phyloP scores from a whole-genome alignment of 23 red algal species.

The Gracilaria caudata region DNA sequence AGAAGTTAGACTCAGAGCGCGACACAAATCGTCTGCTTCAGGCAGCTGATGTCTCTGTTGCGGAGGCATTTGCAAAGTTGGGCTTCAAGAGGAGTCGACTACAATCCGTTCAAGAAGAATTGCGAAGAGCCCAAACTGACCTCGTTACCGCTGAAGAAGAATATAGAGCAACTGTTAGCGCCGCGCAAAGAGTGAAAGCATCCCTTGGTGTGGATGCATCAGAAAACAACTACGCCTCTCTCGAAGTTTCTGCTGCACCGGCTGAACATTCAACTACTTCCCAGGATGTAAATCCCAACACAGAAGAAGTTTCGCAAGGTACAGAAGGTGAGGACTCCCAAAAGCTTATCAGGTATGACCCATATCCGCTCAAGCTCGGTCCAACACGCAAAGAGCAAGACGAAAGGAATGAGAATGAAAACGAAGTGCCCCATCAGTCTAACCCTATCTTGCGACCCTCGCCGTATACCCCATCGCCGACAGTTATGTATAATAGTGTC shows the following conservation, averaged over 20 bases:
- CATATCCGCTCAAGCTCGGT: slow-evolving; percentile 13
- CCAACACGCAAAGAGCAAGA: slow-evolving; percentile 1
- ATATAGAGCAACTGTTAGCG: slow-evolving; percentile 19
- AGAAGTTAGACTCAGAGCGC: slow-evolving; percentile 32
- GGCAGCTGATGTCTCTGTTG: slow-evolving; percentile 38
- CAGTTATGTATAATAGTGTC: slow-evolving; percentile 43
- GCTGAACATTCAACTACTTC: slow-evolving; percentile 14
- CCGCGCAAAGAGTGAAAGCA: slow-evolving; percentile 35
- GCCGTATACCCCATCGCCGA: slow-evolving; percentile 38
- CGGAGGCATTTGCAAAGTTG: slow-evolving; percentile 45
- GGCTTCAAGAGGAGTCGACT: slow-evolving; percentile 39
- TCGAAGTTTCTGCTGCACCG: neutral
- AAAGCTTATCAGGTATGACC: neutral
- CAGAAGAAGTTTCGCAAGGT: neutral
- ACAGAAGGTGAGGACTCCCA: neutral
- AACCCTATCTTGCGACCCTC: slow-evolving; percentile 49
- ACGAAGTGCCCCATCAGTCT: slow-evolving; percentile 9
- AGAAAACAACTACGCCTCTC: slow-evolving; percentile 3
- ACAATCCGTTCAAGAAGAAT: slow-evolving; percentile 14
- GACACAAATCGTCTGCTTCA: slow-evolving; percentile 36
- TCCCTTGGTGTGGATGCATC: slow-evolving; percentile 15
- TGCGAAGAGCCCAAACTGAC: slow-evolving; percentile 42
- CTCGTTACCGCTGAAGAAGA: slow-evolving; percentile 36
- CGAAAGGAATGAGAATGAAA: slow-evolving; percentile 20
- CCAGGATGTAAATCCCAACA: slow-evolving; percentile 7